Percentiles rank a stretch among this genome's conserved stretches.
Conservation (phyloP, 1,139 yeast species). For the Geotrichum aggregatum region DNA sequence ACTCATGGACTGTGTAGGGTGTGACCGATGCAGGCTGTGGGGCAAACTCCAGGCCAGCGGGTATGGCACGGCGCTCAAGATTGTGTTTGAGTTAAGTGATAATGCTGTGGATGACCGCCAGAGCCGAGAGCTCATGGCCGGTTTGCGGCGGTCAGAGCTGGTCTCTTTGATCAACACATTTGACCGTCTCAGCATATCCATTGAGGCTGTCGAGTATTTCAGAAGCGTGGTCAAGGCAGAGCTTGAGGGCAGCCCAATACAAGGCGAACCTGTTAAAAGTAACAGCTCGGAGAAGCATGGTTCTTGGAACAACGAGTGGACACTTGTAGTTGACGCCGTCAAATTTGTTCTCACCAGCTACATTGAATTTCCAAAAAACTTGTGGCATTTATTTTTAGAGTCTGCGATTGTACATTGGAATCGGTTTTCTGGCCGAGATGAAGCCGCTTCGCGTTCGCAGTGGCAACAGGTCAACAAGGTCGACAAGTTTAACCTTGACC, state of each 20-base stretch:
- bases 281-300: not conserved
- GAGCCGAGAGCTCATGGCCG: constrained; percentile 38
- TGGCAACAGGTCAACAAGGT: constrained; percentile 13
- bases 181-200: constrained; percentile 82
- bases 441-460: constrained; percentile 7
- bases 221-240: constrained; percentile 46
- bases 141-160: constrained; percentile 75
- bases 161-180: constrained; percentile 89
- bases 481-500: constrained; percentile 11
- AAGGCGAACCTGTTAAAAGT: constrained; percentile 33
- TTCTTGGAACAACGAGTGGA: constrained; percentile 46
- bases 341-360: constrained; percentile 66
- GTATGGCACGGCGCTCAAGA: constrained; percentile 91
- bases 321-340: constrained; percentile 46
- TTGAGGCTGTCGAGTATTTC: constrained; percentile 70
- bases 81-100: constrained; percentile 64
- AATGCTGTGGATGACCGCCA: constrained; percentile 37
- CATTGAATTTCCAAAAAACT: constrained; percentile 59
- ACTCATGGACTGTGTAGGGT: constrained; percentile 97
- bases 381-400: constrained; percentile 50
- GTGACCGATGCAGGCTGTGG: constrained; percentile 97
- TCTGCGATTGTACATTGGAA: constrained; percentile 65
- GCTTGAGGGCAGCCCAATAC: constrained; percentile 41
- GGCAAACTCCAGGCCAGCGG: constrained; percentile 97
- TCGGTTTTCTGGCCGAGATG: constrained; percentile 57